Evolutionary conservation across 1,284 basidiomycete species (phyloP).

Genomic region (Rhizopogon hawkerae): DNA sequence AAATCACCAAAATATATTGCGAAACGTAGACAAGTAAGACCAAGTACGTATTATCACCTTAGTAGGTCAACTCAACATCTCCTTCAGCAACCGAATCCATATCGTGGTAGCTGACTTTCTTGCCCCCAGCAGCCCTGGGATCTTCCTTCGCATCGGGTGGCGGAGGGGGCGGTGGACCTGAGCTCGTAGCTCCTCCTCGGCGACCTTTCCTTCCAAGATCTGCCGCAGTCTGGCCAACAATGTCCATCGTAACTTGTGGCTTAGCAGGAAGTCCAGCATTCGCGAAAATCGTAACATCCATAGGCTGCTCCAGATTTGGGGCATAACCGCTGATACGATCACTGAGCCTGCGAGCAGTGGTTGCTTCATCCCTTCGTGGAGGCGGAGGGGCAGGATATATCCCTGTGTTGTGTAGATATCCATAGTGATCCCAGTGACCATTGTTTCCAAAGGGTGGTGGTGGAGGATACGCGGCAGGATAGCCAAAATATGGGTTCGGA

Average conservation of each 20-base stretch:
- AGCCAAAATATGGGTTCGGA: conserved; percentile 35
- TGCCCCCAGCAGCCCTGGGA: conserved; percentile 74
- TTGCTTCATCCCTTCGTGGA: conserved; percentile 48
- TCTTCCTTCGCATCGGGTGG: conserved; percentile 82
- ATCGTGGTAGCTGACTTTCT: conserved; percentile 78
- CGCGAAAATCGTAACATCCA: conserved; percentile 44
- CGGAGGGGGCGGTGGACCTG: conserved; percentile 55
- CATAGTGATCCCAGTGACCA: conserved; percentile 51
- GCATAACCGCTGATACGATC: conserved; percentile 72
- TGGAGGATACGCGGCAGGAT: conserved; percentile 34
- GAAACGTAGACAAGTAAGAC: conserved; percentile 12
- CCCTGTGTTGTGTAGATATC: conserved; percentile 31
- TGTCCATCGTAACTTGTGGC: conserved; percentile 55
- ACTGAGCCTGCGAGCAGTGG: conserved; percentile 53
- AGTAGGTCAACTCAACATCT: conserved; percentile 73
- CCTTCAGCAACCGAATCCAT: conserved; percentile 84
- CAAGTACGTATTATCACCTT: conserved; percentile 28
- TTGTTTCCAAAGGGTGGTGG: conserved; percentile 37
- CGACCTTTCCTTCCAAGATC: conserved; percentile 33
- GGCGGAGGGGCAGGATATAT: conserved; percentile 31
- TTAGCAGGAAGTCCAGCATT: conserved; percentile 70
- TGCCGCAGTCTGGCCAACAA: conserved; percentile 27
- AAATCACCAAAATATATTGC: conserved; percentile 2
- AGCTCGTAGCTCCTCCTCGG: conserved; percentile 30
- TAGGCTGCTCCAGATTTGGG: conserved; percentile 37